Percentiles rank a stretch among this genome's conserved stretches.
phyloP scores from a whole-genome alignment of 2,329 filamentous ascomycete species.

The Zymoseptoria tritici region DNA sequence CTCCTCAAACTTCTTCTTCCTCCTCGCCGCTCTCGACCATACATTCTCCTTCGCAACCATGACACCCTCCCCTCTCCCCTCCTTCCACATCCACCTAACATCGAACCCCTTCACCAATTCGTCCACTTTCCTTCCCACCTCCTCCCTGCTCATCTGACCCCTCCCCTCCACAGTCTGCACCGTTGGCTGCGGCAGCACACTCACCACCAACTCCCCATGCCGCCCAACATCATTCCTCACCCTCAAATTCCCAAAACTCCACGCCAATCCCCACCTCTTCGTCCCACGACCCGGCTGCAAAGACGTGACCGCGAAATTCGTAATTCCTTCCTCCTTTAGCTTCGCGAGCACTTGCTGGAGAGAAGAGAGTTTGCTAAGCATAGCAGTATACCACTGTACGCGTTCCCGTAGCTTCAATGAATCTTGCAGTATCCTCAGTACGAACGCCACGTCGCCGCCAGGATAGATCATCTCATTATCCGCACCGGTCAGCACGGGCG shows the following conservation, averaged over 20 bases:
- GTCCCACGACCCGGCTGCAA: slow-evolving; percentile 74
- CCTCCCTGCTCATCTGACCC: slow-evolving; percentile 20
- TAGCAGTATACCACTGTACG: slow-evolving; percentile 82
- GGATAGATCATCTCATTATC: slow-evolving; percentile 70
- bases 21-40: slow-evolving; percentile 68
- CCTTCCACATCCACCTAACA: slow-evolving; percentile 59
- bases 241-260: slow-evolving; percentile 68
- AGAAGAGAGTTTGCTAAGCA: slow-evolving; percentile 76
- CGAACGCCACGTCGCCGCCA: slow-evolving; percentile 73
- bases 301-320: slow-evolving; percentile 75
- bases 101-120: slow-evolving; percentile 49
- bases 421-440: slow-evolving; percentile 62
- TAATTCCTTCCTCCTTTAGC: slow-evolving; percentile 49
- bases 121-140: slow-evolving; percentile 34
- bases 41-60: slow-evolving; percentile 64
- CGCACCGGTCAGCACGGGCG: slow-evolving; percentile 67
- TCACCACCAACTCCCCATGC: slow-evolving; percentile 23
- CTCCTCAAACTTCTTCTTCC: slow-evolving; percentile 42
- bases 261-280: slow-evolving; percentile 77
- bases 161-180: slow-evolving; percentile 38
- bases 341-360: slow-evolving; percentile 55
- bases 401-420: slow-evolving; percentile 52
- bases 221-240: slow-evolving; percentile 44
- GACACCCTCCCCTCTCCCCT: slow-evolving; percentile 46
- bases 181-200: slow-evolving; percentile 40